Evolutionary conservation across 2,329 filamentous ascomycete species (phyloP), one percentile per base, ranked within the genome.

Genomic region (Lecanicillium sp.): DNA sequence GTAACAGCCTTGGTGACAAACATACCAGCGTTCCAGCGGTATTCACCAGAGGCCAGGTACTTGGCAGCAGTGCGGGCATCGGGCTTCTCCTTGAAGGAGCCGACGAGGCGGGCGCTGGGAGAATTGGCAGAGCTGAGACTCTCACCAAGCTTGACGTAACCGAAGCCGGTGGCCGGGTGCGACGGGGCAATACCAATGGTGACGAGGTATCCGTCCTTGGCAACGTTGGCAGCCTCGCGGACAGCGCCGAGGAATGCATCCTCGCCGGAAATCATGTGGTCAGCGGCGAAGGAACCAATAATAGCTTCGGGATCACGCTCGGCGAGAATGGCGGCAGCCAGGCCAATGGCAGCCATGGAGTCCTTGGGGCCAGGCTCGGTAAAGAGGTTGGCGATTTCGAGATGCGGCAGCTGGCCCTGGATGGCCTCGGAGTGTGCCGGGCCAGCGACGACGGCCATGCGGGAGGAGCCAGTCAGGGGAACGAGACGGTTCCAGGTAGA

Each of bases 11-110:
- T 49, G 38, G 49, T 51, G 34, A 52, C 50, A 33, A 52, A 52
- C 50, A 52, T 52, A 34, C 50, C 50, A 3, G 50, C 50, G 35
- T 52, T 52, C 50, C 50, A 52, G 36, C 50, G 49, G 40, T 52
- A 52, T 40, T 51, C 48, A 30, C 50, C 50, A 11, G 50, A 51
- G 5, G 45, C 47, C 17, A 52, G 41, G 37, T 52, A 52, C 43
- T 51, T 51, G 42, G 46, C 50, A 17, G 50, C 50, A 20, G 50
- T 52, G 40, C 49, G 49, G 9, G 50, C 50, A 32, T 51, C 50
- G 9, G 50, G 50, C 42, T 52, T 52, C 45, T 52, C 50, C 42
- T 52, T 52, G 44, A 52, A 52, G 5, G 50, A 40, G 39, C 47
- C 44, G 22, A 51, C 50, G 30, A 52, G 43, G 25, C 50, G 46